Evolutionary conservation across 345 rosid genomes (phyloP), one percentile per base, ranked within the genome.

Genomic region (Triadica sebifera): DNA sequence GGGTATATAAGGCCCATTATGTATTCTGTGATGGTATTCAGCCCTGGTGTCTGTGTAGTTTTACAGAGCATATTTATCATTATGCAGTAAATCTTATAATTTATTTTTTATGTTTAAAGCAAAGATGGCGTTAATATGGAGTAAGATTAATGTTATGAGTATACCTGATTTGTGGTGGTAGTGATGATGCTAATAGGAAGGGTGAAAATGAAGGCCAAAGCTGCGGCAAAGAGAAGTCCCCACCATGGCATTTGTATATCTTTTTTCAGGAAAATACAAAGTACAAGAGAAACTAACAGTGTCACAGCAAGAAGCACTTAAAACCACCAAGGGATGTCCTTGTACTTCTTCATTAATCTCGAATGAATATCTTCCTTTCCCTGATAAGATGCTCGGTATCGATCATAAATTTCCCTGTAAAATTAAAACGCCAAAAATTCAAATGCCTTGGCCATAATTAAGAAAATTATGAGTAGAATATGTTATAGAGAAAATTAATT

Each of bases 181-280:
- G 85, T 82, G 67, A 86, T 84, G 58, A 86, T 78, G 74, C 86
- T 75, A 74, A 86, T 64, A 13, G 86, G 88, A 76, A 83, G 82
- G 49, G 88, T 81, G 80, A 86, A 84, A 19, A 84, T 13, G 58
- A 81, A 81, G 43, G 89, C 83, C 10, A 86, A 66, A 51, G 64
- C 87, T 53, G 83, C 79, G 5, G 84, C 89, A 65, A 86, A 81
- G 50, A 86, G 19, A 20, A 84, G 79, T 49, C 81, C 87, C 89
- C 89, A 84, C 84, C 85, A 86, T 68, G 87, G 89, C 79, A 86
- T 75, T 66, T 84, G 89, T 8, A 86, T 81, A n/a, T 86, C 82
- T 22, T 81, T 69, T 55, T 66, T 66, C 71, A 75, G 20, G 74
- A 81, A 74, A 19, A 81, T 80, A 77, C 82, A 76, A 19, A 85